These are phyloP conservation scores for Cryptococcus maquisensis DNA, from an alignment of 1,284 basidiomycete genomes.

Conservation along the genomic window DNA sequence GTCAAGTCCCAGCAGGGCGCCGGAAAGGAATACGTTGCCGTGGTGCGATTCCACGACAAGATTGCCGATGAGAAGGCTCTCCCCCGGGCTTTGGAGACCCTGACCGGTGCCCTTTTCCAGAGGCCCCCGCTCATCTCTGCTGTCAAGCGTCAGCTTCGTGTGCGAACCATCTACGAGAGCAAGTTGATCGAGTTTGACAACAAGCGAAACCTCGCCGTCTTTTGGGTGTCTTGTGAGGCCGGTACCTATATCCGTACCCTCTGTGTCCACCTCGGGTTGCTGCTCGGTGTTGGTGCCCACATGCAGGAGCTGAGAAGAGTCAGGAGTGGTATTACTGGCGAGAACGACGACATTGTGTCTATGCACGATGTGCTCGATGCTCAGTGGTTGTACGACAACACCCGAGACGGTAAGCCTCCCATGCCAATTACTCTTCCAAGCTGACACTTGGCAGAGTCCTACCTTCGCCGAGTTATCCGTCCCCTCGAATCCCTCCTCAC, in stretches of 20 bases:
- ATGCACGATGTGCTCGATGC: conserved; percentile 99
- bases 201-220: conserved; percentile 92
- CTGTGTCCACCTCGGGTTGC: conserved; percentile 92
- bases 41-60: conserved; percentile 82
- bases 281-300: conserved; percentile 96
- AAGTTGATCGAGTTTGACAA: conserved; percentile 97
- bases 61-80: conserved; percentile 79
- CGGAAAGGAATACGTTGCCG: conserved; percentile 99
- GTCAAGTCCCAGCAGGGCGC: conserved; percentile 73
- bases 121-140: conserved; percentile 98
- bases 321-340: conserved; percentile 89
- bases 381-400: conserved; percentile 98
- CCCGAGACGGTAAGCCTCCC: conserved; percentile 75
- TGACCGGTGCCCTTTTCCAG: conserved; percentile 98
- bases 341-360: conserved; percentile 97
- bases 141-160: conserved; percentile 96
- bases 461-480: conserved; percentile 89
- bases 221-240: conserved; percentile 98
- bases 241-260: conserved; percentile 98
- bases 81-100: conserved; percentile 88
- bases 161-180: conserved; percentile 95
- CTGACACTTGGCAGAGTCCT: conserved; percentile 66
- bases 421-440: not conserved
- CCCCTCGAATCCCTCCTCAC: conserved; percentile 91
- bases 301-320: conserved; percentile 99